Evolutionary conservation across 371 early-diverging fungal genomes (phyloP).

Genomic region (Coemansia sp.): DNA sequence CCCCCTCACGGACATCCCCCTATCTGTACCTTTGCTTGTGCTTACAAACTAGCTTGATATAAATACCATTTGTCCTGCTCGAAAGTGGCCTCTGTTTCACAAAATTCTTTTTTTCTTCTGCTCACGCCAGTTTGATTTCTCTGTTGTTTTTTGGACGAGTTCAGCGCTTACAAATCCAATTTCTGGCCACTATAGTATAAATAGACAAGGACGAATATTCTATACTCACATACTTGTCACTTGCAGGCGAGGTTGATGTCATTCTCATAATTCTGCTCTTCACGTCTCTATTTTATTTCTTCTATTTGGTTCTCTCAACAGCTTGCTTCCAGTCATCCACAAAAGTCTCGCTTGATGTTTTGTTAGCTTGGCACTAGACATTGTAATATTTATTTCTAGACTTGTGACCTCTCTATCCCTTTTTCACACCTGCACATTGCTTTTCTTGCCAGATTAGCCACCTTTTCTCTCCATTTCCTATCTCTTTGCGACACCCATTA

Average conservation of each 20-base stretch:
- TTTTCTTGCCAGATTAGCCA: neutral
- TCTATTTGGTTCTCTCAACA: neutral
- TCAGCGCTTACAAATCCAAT: too few relatives aligned
- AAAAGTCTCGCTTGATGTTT: neutral
- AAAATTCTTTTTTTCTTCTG: neutral
- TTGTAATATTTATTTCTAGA: neutral
- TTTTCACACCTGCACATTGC: neutral
- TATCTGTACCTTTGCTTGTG: neutral
- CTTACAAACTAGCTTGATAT: neutral
- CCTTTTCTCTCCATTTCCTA: neutral
- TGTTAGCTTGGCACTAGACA: neutral
- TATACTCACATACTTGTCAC: neutral
- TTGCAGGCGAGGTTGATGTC: neutral
- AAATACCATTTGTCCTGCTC: neutral
- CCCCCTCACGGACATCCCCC: neutral
- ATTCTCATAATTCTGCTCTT: neutral
- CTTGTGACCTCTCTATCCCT: neutral
- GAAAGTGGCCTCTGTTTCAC: neutral
- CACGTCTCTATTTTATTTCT: neutral
- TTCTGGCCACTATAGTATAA: constrained; percentile 1
- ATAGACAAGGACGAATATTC: neutral
- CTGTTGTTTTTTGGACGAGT: neutral
- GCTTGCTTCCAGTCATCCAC: neutral
- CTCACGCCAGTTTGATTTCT: neutral
- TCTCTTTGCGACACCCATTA: neutral